Percentiles rank a stretch among this genome's conserved stretches.
Conservation (phyloP, 176 grass and related monocot genomes). For the Hordeum marinum region DNA sequence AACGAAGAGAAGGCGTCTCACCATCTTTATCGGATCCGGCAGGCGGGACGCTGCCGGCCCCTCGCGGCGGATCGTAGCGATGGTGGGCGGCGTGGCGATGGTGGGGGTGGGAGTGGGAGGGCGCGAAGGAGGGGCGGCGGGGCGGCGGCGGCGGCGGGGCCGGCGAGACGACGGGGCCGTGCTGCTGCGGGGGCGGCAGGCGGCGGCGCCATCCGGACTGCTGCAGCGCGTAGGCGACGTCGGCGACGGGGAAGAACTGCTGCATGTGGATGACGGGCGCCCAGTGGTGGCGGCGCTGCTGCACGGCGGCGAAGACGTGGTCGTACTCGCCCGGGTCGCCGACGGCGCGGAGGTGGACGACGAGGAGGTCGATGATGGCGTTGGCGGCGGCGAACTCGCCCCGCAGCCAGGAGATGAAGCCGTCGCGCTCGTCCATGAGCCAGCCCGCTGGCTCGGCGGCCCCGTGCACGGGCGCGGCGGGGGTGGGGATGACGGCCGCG, state of each 20-base stretch:
- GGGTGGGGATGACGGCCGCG: conserved; percentile 23
- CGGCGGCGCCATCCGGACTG: conserved; percentile 57
- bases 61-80: conserved; percentile 20
- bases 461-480: background rate
- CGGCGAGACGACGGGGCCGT: conserved; percentile 22
- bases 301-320: conserved; percentile 47
- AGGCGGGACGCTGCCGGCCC: background rate
- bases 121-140: conserved; percentile 24
- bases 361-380: conserved; percentile 74
- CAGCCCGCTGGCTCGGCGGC: background rate
- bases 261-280: conserved; percentile 81
- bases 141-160: conserved; percentile 26
- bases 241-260: conserved; percentile 80
- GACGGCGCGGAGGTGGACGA: conserved; percentile 59
- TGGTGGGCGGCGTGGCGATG: conserved; percentile 25
- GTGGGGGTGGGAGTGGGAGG: conserved; percentile 8
- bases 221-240: conserved; percentile 71
- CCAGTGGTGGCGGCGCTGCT: conserved; percentile 85
- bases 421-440: conserved; percentile 68
- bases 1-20: conserved; percentile 15
- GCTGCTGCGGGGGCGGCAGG: conserved; percentile 8
- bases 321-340: conserved; percentile 75
- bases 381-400: conserved; percentile 94
- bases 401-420: conserved; percentile 86
- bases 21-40: conserved; percentile 48